A percentile compares a stretch with the other conserved stretches of the same genome.
Evolutionary conservation across 2,329 filamentous ascomycete genomes (phyloP).

Genomic region (Hypoxylon sp.): DNA sequence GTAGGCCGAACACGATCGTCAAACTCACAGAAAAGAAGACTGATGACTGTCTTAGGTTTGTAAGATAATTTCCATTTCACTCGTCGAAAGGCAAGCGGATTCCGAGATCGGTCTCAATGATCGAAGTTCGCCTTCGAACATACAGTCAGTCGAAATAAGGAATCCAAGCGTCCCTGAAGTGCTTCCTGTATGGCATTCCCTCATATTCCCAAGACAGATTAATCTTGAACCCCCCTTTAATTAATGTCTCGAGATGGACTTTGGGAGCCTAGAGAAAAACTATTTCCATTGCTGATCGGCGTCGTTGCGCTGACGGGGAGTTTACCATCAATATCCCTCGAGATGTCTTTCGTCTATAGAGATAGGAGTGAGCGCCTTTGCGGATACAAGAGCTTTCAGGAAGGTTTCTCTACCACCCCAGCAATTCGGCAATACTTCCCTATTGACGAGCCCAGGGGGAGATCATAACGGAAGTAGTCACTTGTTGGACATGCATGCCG

Average conservation of each 20-base stretch:
- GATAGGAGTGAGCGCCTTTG: slow-evolving; percentile 39
- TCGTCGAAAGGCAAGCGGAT: slow-evolving; percentile 15
- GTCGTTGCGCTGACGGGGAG: slow-evolving; percentile 34
- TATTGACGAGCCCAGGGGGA: slow-evolving; percentile 38
- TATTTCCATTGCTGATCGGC: slow-evolving; percentile 23
- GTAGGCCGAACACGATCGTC: slow-evolving; percentile 10
- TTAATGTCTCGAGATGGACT: slow-evolving; percentile 40
- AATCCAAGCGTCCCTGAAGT: slow-evolving; percentile 30
- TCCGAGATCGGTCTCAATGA: background rate
- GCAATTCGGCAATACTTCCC: slow-evolving; percentile 34
- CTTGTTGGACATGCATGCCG: slow-evolving; percentile 11
- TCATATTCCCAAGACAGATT: slow-evolving; percentile 8
- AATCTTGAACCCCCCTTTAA: slow-evolving; percentile 20
- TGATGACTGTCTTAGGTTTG: slow-evolving; percentile 26
- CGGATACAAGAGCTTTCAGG: slow-evolving; percentile 27
- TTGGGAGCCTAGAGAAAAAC: slow-evolving; percentile 33
- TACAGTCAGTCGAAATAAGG: slow-evolving; percentile 31
- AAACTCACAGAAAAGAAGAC: background rate
- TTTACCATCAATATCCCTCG: slow-evolving; percentile 35
- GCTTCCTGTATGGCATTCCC: slow-evolving; percentile 24
- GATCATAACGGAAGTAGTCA: slow-evolving; percentile 25
- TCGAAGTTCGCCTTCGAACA: background rate
- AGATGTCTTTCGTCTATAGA: slow-evolving; percentile 37
- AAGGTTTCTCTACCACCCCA: background rate
- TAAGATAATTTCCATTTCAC: slow-evolving; percentile 37